These are phyloP conservation scores for Steccherinum ochraceum DNA, from an alignment of 768 basidiomycete genomes.

Conservation along the genomic window DNA sequence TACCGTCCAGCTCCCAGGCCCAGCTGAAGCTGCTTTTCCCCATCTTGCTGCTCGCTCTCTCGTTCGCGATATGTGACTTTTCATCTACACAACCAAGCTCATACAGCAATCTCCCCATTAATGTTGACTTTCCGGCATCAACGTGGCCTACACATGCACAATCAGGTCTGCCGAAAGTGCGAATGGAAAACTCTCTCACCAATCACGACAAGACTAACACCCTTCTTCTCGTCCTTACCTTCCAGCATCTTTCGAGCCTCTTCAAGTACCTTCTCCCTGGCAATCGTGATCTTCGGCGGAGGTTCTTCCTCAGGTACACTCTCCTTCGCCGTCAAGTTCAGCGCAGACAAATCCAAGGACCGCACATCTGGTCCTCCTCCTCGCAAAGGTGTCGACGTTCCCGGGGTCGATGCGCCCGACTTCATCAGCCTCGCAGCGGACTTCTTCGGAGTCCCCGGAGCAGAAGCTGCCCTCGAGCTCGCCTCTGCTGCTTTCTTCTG, in stretches of 20 bases:
- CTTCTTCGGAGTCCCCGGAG: conserved; percentile 34
- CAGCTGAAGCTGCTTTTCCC: conserved; percentile 96
- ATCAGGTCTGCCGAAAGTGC: neutral
- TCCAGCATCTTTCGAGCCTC: conserved; percentile 59
- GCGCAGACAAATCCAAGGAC: conserved; percentile 64
- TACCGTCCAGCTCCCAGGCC: conserved; percentile 97
- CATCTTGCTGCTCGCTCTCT: conserved; percentile 80
- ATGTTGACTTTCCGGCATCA: conserved; percentile 96
- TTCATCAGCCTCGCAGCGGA: conserved; percentile 13
- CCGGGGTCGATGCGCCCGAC: conserved; percentile 25
- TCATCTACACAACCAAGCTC: conserved; percentile 88
- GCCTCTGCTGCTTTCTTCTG: conserved; percentile 32
- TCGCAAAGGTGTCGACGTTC: conserved; percentile 36
- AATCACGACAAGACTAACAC: conserved; percentile 84
- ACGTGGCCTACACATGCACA: conserved; percentile 91
- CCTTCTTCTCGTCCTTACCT: conserved; percentile 52
- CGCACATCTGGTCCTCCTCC: conserved; percentile 39
- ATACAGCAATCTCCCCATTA: conserved; percentile 93
- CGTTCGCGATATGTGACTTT: conserved; percentile 76
- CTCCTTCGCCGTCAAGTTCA: conserved; percentile 55
- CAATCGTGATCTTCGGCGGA: conserved; percentile 58
- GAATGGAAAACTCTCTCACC: conserved; percentile 38
- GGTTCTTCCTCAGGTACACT: conserved; percentile 38
- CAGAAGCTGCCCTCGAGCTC: conserved; percentile 3
- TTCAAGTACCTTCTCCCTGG: conserved; percentile 77